Percentiles rank a stretch among this genome's conserved stretches.
phyloP scores from a whole-genome alignment of 305 asterid species.

The Fraxinus angustifolia region DNA sequence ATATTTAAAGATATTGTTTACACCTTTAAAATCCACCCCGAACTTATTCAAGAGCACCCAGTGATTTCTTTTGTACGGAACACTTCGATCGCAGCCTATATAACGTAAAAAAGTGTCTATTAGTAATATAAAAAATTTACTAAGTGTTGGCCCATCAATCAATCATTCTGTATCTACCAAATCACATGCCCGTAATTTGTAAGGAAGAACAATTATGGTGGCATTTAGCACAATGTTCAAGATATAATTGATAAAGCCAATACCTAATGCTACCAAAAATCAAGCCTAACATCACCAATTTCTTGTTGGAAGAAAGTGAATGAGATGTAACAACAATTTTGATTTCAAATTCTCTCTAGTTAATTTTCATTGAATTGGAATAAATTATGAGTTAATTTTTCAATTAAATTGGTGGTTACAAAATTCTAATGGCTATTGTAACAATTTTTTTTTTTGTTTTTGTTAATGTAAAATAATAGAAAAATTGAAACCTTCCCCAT shows the following conservation, averaged over 20 bases:
- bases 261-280: background rate
- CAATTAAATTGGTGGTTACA: background rate
- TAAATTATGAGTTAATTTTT: background rate
- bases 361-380: background rate
- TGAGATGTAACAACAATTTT: background rate
- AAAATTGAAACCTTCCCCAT: background rate
- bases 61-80: background rate
- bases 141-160: background rate
- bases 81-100: background rate
- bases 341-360: background rate
- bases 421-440: background rate
- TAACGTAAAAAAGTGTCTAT: background rate
- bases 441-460: background rate
- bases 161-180: background rate
- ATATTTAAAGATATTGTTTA: background rate
- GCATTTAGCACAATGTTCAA: background rate
- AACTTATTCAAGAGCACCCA: background rate
- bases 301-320: background rate
- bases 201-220: background rate
- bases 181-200: background rate
- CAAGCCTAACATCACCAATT: background rate
- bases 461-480: background rate
- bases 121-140: too few species aligned
- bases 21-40: background rate
- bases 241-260: background rate